Evolutionary conservation across 225 moss, liverwort and hornwort species (phyloP).

Genomic region (Bryoerythrophyllum caledonicum): DNA sequence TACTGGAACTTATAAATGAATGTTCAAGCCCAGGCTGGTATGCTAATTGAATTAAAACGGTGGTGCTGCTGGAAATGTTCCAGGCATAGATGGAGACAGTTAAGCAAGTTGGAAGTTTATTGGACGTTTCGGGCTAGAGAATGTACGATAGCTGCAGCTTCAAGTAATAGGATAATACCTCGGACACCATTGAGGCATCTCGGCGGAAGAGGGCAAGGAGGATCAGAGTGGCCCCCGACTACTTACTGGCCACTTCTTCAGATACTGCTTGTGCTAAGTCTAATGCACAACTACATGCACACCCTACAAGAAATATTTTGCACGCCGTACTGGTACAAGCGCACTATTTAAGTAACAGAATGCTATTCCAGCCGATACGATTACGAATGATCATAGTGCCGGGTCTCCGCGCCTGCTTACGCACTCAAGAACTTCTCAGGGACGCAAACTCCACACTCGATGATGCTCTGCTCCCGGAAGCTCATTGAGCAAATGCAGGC

Average conservation of each 20-base stretch:
- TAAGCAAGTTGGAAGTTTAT: not conserved
- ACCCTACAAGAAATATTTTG: not conserved
- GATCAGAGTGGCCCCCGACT: not conserved
- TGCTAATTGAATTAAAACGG: not conserved
- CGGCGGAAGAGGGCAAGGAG: not conserved
- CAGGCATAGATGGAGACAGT: not conserved
- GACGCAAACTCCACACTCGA: not conserved
- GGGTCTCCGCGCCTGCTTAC: constrained; percentile 13
- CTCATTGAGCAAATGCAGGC: not conserved
- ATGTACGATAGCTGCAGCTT: not conserved
- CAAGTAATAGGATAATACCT: not conserved
- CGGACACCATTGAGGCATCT: constrained; percentile 10
- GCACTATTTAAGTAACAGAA: not conserved
- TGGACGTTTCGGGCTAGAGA: not conserved
- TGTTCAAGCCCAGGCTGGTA: too few relatives aligned
- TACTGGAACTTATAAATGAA: not conserved
- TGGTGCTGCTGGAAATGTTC: not conserved
- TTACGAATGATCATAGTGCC: constrained; percentile 14
- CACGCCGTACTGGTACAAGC: not conserved
- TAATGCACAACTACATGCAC: not conserved
- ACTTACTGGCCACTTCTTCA: not conserved
- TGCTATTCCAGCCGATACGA: not conserved
- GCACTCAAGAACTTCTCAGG: not conserved
- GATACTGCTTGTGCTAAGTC: not conserved
- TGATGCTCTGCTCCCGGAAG: constrained; percentile 8